Conservation (phyloP, 2,329 filamentous ascomycete species). For the Elsinoe necatrix region DNA sequence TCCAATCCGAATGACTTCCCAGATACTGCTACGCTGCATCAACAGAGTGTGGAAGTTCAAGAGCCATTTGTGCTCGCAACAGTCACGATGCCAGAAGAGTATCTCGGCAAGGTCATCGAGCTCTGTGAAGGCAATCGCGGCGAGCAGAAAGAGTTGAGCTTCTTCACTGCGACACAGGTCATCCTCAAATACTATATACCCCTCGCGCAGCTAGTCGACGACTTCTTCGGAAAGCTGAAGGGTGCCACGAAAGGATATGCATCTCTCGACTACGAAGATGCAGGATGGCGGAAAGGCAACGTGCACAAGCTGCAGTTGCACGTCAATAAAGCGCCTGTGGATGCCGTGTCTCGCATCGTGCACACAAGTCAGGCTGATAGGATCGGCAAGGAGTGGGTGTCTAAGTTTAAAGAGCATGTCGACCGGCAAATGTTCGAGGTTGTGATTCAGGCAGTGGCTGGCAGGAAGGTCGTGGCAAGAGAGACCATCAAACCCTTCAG, state of each 20-base stretch:
- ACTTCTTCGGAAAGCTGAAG: constrained; percentile 95
- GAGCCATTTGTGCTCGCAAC: constrained; percentile 74
- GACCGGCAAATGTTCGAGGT: constrained; percentile 97
- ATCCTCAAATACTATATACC: constrained; percentile 90
- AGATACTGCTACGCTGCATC: constrained; percentile 52
- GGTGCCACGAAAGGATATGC: constrained; percentile 91
- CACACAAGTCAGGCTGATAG: constrained; percentile 74
- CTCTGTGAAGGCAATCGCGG: constrained; percentile 86
- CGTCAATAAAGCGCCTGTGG: constrained; percentile 87
- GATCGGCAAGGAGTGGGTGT: constrained; percentile 79
- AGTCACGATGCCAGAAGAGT: constrained; percentile 86
- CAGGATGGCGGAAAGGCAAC: constrained; percentile 70
- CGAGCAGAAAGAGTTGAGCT: constrained; percentile 76
- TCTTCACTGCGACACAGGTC: constrained; percentile 86
- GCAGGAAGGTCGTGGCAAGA: constrained; percentile 68
- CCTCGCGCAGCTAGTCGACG: constrained; percentile 82
- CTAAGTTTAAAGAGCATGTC: constrained; percentile 94
- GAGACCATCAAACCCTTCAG: constrained; percentile 95
- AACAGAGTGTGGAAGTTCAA: constrained; percentile 53
- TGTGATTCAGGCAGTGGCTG: constrained; percentile 78
- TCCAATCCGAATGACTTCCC: constrained; percentile 86
- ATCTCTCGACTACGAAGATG: constrained; percentile 92
- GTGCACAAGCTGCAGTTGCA: constrained; percentile 86
- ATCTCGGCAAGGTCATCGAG: constrained; percentile 88
- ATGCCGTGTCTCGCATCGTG: constrained; percentile 86